Base-by-base conservation (phyloP, 345 rosid species). In the Camelina laxa region DNA sequence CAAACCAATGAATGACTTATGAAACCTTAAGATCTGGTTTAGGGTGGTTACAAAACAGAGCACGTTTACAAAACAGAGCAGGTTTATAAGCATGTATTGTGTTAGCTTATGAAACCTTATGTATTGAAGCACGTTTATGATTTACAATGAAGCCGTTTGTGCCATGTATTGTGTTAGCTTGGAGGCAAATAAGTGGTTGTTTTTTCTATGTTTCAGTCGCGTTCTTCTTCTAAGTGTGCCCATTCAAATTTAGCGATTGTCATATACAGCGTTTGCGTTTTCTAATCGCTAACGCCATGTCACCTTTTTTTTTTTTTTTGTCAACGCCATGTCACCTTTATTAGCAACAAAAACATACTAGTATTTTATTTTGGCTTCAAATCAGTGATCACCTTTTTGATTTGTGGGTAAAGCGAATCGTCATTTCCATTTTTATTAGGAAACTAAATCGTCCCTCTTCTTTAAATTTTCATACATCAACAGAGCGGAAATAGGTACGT, bases 281-380 rank as follows among this genome's bases (percentile, higher is more conserved):
- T 56, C 41, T 55, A 56, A 41, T 22, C 15, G 9, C 41, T 53
- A 22, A 55, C 17, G n/a, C n/a, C n/a, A n/a, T n/a, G n/a, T n/a
- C n/a, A n/a, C n/a, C n/a, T n/a, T n/a, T n/a, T n/a, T n/a, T n/a
- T n/a, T n/a, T n/a, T n/a, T n/a, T n/a, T 92, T 95, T 66, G 97
- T 88, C 82, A 92, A 27, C 30, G 30, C 30, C 16, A 42, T 69
- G 41, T 56, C 9, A 10, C 14, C 19, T 44, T 53, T 13, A 17
- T 24, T 11, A 20, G 63, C 41, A 39, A 41, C 63, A 24, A 54
- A 9, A 16, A 12, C 12, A 24, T 54, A n/a, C n/a, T n/a, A n/a
- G n/a, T n/a, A n/a, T 19, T 21, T 38, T 21, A 14, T n/a, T n/a
- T n/a, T 51, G 49, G 47, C 12, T 24, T 36, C 1, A 11, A 17